phyloP scores from a whole-genome alignment of 108 stramenopile genomes.

The Cyclostephanos tholiformis region DNA sequence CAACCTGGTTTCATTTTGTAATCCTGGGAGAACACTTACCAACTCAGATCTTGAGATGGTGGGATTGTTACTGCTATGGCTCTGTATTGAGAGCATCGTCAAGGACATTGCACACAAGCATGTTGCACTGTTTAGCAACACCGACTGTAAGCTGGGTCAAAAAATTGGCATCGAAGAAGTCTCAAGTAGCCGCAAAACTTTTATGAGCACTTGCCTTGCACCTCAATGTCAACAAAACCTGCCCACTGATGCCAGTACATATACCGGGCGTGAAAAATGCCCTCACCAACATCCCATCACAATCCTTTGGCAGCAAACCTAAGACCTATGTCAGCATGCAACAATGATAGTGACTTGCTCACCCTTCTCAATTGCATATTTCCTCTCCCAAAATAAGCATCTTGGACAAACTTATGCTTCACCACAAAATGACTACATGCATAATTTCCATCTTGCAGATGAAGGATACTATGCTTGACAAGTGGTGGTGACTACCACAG shows the following conservation, averaged over 20 bases:
- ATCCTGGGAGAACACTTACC: not conserved
- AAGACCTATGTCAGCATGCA: slow-evolving; percentile 4
- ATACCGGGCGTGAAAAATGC: not conserved
- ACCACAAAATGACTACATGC: not conserved
- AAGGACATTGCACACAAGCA: too few species aligned
- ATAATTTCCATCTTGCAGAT: too few species aligned
- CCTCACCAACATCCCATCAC: not conserved
- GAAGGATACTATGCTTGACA: not conserved
- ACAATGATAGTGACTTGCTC: not conserved
- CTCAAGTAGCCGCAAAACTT: not conserved
- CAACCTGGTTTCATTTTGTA: not conserved
- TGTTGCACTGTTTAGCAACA: not conserved
- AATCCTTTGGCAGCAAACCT: not conserved
- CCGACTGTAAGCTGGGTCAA: not conserved
- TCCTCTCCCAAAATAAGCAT: not conserved
- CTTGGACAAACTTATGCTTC: not conserved
- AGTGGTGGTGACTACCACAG: not conserved
- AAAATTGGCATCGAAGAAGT: not conserved
- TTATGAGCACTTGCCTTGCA: not conserved
- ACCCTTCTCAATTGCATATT: not conserved
- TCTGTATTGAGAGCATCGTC: too few species aligned
- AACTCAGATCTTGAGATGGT: too few species aligned
- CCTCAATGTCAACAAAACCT: not conserved
- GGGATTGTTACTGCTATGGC: not conserved
- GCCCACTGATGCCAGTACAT: not conserved